A percentile compares a stretch with the other conserved stretches of the same genome.
These are phyloP conservation scores for Clarkia xantiana DNA, from an alignment of 345 rosid species.

Conservation along the genomic window DNA sequence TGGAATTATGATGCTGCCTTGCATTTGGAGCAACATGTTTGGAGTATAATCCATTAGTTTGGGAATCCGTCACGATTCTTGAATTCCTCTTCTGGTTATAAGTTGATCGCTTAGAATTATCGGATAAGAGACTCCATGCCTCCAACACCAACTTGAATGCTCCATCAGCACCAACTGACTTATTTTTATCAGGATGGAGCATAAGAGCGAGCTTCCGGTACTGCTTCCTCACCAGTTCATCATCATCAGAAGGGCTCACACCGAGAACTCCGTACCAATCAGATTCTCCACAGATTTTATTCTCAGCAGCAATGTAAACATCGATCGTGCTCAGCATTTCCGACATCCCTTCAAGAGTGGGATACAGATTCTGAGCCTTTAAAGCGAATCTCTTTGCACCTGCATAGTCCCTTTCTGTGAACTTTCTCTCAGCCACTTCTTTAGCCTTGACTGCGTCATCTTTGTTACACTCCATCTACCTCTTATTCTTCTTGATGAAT, in stretches of 20 bases:
- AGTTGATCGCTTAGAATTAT: slow-evolving; percentile 42
- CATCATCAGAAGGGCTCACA: slow-evolving; percentile 43
- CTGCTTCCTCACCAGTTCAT: slow-evolving; percentile 49
- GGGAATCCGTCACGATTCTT: slow-evolving; percentile 18
- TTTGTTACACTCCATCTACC: slow-evolving; percentile 73
- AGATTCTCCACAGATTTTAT: slow-evolving; percentile 39
- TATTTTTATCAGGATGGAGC: slow-evolving; percentile 91
- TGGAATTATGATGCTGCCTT: slow-evolving; percentile 14
- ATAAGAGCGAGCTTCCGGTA: slow-evolving; percentile 50
- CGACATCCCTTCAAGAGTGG: slow-evolving; percentile 51
- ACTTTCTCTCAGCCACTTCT: slow-evolving; percentile 76
- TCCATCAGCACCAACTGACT: slow-evolving; percentile 70
- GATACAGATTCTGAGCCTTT: slow-evolving; percentile 70
- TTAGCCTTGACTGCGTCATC: slow-evolving; percentile 83
- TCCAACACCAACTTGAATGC: slow-evolving; percentile 65
- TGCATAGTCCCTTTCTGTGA: slow-evolving; percentile 43
- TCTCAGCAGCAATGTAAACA: slow-evolving; percentile 55
- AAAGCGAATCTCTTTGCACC: slow-evolving; percentile 62
- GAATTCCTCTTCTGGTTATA: slow-evolving; percentile 48
- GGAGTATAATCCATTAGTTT: slow-evolving; percentile 32
- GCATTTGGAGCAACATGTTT: slow-evolving; percentile 15
- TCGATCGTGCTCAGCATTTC: slow-evolving; percentile 50
- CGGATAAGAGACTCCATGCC: slow-evolving; percentile 71
- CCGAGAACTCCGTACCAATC: slow-evolving; percentile 82
- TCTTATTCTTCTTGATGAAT: slow-evolving; percentile 1